Conservation (phyloP, 805 yeast species). For the Saccharomycopsis microspora region DNA sequence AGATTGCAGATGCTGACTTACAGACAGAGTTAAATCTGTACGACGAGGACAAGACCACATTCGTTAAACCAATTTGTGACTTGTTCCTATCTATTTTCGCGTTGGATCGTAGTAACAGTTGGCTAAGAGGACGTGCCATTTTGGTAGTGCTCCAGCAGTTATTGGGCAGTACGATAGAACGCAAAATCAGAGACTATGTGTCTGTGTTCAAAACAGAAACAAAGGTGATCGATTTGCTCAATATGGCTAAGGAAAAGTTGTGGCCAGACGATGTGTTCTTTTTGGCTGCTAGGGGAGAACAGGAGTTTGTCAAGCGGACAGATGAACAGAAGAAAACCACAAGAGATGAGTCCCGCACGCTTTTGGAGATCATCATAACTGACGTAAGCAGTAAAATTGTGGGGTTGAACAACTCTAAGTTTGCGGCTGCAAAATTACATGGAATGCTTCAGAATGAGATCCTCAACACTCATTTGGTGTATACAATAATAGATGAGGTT, state of each 20-base stretch:
- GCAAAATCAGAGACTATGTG: constrained; percentile 35
- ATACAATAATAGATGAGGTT: constrained; percentile 46
- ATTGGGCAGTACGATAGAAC: constrained; percentile 81
- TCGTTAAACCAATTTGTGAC: constrained; percentile 77
- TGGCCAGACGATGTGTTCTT: constrained; percentile 49
- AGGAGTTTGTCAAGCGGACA: neutral
- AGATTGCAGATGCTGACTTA: constrained; percentile 32
- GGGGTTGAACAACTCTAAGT: constrained; percentile 51
- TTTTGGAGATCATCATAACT: constrained; percentile 44
- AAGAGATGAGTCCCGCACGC: constrained; percentile 43
- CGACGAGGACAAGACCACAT: constrained; percentile 29
- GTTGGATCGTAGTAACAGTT: constrained; percentile 48
- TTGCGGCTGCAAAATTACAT: constrained; percentile 51
- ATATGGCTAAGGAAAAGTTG: constrained; percentile 21
- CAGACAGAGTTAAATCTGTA: constrained; percentile 41
- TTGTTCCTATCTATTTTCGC: constrained; percentile 61
- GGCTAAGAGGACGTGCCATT: constrained; percentile 81
- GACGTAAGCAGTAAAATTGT: constrained; percentile 66
- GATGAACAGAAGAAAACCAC: constrained; percentile 33
- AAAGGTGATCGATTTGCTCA: constrained; percentile 31
- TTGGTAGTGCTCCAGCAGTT: constrained; percentile 74
- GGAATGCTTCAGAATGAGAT: constrained; percentile 63
- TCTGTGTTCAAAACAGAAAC: constrained; percentile 28
- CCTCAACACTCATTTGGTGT: constrained; percentile 53
- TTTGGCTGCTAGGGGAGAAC: constrained; percentile 26